Conservation (phyloP, 108 stramenopile genomes). For the Fistulifera solaris region DNA sequence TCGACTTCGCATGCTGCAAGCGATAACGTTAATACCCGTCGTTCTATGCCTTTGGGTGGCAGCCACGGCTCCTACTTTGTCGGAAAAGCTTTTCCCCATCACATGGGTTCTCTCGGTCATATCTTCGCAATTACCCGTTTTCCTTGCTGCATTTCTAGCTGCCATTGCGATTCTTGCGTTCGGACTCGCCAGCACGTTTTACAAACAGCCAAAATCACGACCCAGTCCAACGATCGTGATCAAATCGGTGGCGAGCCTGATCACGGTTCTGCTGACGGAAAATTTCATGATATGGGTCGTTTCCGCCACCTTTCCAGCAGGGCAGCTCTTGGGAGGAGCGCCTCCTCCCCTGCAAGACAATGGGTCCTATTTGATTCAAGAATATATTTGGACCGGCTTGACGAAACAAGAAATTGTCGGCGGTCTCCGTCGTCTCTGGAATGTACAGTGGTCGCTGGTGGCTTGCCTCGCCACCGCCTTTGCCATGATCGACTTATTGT, state of each 20-base stretch:
- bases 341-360: constrained; percentile 70
- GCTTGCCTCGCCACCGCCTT: constrained; percentile 47
- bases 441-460: constrained; percentile 69
- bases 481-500: constrained; percentile 42
- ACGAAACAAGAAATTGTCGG: constrained; percentile 42
- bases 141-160: constrained; percentile 19
- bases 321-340: constrained; percentile 16
- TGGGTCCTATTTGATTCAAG: constrained; percentile 45
- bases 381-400: constrained; percentile 24
- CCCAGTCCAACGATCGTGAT: not conserved
- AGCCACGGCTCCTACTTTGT: too few relatives aligned
- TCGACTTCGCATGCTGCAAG: too few relatives aligned
- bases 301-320: constrained; percentile 57
- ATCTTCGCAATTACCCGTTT: constrained; percentile 17
- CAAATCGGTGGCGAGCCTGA: constrained; percentile 17
- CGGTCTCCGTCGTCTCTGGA: constrained; percentile 39
- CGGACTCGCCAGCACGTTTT: constrained; percentile 11
- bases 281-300: constrained; percentile 84
- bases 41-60: too few relatives aligned
- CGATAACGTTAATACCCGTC: too few relatives aligned
- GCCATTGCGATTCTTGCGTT: constrained; percentile 17
- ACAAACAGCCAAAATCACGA: not conserved
- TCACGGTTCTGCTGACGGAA: constrained; percentile 47
- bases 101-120: too few relatives aligned
- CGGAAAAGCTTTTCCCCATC: too few relatives aligned